These are phyloP conservation scores for Raphanus hybrid DNA, from an alignment of 441 rosid genomes.

Conservation along the genomic window DNA sequence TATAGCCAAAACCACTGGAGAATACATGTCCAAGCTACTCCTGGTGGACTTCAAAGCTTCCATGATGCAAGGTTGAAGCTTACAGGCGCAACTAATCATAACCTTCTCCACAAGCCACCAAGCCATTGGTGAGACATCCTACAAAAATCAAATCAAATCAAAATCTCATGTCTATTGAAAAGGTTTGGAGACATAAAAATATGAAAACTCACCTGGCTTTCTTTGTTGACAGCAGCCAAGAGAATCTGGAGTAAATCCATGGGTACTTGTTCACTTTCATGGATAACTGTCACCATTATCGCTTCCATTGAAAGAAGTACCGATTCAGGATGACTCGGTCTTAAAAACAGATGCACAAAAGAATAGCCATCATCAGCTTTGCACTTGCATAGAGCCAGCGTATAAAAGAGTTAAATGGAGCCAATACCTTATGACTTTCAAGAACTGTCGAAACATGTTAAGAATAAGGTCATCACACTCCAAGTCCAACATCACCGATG, in stretches of 20 bases:
- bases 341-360: conserved; percentile 35
- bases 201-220: conserved; percentile 52
- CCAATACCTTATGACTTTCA: conserved; percentile 60
- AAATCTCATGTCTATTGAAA: conserved; percentile 17
- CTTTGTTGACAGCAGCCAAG: conserved; percentile 64
- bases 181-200: not conserved
- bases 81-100: conserved; percentile 56
- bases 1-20: conserved; percentile 58
- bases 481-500: conserved; percentile 76
- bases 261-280: conserved; percentile 71
- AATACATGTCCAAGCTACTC: conserved; percentile 59
- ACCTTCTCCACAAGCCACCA: conserved; percentile 66
- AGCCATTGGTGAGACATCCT: conserved; percentile 49
- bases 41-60: conserved; percentile 54
- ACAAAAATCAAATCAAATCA: conserved; percentile 5
- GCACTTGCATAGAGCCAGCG: conserved; percentile 1
- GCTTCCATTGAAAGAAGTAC: conserved; percentile 66
- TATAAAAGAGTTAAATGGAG: conserved; percentile 50
- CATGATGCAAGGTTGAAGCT: conserved; percentile 62
- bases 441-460: conserved; percentile 62
- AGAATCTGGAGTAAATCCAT: conserved; percentile 64
- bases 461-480: conserved; percentile 60
- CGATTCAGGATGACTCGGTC: conserved; percentile 58
- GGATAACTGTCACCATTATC: conserved; percentile 66
- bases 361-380: conserved; percentile 24